Evolutionary conservation across 2,329 filamentous ascomycete genomes (phyloP), one percentile per base, ranked within the genome.

Genomic region (Fusarium piperis): DNA sequence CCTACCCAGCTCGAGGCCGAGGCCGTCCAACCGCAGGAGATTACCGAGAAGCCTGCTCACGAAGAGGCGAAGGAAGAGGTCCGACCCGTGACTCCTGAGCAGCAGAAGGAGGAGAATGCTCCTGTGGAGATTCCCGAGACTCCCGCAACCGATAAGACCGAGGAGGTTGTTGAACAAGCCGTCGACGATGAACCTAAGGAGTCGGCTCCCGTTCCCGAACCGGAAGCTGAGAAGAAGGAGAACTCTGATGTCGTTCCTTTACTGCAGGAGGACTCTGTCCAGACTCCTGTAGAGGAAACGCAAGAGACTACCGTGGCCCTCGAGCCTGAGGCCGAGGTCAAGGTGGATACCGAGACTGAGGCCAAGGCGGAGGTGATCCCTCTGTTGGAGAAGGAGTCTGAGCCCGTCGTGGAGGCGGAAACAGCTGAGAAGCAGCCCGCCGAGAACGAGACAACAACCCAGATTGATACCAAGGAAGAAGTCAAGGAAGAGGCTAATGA

Each of bases 311-410:
- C 36, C 16, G 28, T 32, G 16, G 28, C 57, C 16, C 8, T 33
- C 12, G 56, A 70, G 67, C 63, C 56, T n/a, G 52, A 52, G 30
- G 30, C n/a, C 32, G 67, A 68, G 48, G 52, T 23, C 2, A 56
- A 64, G 26, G 35, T 33, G 36, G 48, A 68, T 23, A 18, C 26
- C n/a, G 52, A 52, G 39, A 20, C 20, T 23, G 67, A 65, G 53
- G 46, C 30, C 11, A 56, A 59, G 33, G 18, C 44, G 36, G 48
- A 68, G 28, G 51, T 70, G 33, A n/a, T 72, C 26, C 65, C 69
- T 30, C 39, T 70, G 13, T 13, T 72, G 41, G 62, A 72, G 53
- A 67, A 67, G 59, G 59, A 70, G 28, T n/a, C 57, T 6, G 59
- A 55, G 32, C 35, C 65, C 26, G 28, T 38, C 10, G n/a, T 23